Evolutionary conservation across 495 filamentous ascomycete genomes (phyloP), one percentile per base, ranked within the genome.

Genomic region (Cryomyces minteri): DNA sequence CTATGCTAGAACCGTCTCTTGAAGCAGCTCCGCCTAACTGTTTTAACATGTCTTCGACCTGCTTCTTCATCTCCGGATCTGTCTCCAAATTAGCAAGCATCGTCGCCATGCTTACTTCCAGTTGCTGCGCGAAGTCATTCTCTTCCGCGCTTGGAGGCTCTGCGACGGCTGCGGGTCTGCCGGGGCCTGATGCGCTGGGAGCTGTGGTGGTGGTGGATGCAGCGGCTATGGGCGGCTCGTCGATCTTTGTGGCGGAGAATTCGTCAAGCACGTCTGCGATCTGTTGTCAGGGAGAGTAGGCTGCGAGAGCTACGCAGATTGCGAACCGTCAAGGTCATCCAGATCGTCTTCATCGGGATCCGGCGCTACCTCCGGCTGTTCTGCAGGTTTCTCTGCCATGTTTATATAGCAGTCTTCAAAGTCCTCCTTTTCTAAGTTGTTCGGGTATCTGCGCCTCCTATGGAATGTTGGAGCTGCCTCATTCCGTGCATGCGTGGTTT

Each of bases 311-410:
- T 30, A 30, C 1, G n/a, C 36, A 7, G 37, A 9, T 39, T 29
- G 31, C 67, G 41, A 56, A 82, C 85, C 88, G 62, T 96, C 88
- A 39, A 96, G 65, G 58, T 95, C 88, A 57, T 94, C 87, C 14
- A 93, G 71, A 56, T 94, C 86, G 59, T 86, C 82, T 58, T 85
- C 82, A 50, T 85, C 82, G 30, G 81, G 80, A 56, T 86, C 83
- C 12, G 79, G 70, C 0, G 70, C 73, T 48, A 74, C 66, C n/a
- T 69, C 71, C 5, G 55, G 44, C 4, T 42, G 31, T 28, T 60
- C 52, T 18, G 43, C 8, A 4, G 47, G 50, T 28, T 50, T 37
- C 32, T 47, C 47, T 33, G 32, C 6, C 39, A 45, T 49, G 5
- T 51, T 37, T 38, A 10, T 25, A 25, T 25, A 25, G 18, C 18